Evolutionary conservation across 2,329 filamentous ascomycete species (phyloP).

Genomic region (Sporothrix protearum): DNA sequence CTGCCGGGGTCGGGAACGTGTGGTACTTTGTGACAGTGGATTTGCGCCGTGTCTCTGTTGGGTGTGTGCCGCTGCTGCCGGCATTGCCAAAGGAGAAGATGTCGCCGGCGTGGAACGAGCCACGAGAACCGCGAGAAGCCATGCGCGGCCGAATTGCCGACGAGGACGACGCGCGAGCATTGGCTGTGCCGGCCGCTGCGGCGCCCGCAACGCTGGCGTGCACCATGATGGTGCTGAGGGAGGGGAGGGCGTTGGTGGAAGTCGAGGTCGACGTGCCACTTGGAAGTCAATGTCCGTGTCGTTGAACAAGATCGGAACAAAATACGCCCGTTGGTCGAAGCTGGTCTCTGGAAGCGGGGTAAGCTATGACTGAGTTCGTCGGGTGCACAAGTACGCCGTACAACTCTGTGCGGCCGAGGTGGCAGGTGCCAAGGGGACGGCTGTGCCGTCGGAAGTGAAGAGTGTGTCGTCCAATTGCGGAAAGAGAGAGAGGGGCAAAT

Average conservation of each 20-base stretch:
- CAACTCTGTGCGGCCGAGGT: neutral
- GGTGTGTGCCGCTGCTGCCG: slow-evolving; percentile 4
- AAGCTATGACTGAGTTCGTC: neutral
- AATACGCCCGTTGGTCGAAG: neutral
- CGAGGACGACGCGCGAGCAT: neutral
- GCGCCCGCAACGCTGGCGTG: slow-evolving; percentile 26
- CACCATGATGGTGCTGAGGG: slow-evolving; percentile 27
- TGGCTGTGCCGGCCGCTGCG: slow-evolving; percentile 22
- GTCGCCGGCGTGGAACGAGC: slow-evolving; percentile 52
- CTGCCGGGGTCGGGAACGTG: slow-evolving; percentile 71
- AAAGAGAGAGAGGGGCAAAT: neutral
- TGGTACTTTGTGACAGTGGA: slow-evolving; percentile 62
- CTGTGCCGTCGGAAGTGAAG: slow-evolving; percentile 1
- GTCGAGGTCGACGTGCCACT: neutral
- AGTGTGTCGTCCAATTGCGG: neutral
- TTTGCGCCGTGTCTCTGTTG: slow-evolving; percentile 34
- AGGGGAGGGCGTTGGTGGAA: neutral
- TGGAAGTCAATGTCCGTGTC: neutral
- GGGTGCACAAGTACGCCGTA: neutral
- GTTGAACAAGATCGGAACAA: neutral
- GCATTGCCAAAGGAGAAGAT: slow-evolving; percentile 38
- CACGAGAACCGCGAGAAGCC: slow-evolving; percentile 34
- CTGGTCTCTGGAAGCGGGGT: neutral
- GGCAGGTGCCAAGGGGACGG: slow-evolving; percentile 5
- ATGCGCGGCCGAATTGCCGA: slow-evolving; percentile 28